Base-by-base conservation (phyloP, 1,284 basidiomycete genomes). In the Ganoderma resinaceum region DNA sequence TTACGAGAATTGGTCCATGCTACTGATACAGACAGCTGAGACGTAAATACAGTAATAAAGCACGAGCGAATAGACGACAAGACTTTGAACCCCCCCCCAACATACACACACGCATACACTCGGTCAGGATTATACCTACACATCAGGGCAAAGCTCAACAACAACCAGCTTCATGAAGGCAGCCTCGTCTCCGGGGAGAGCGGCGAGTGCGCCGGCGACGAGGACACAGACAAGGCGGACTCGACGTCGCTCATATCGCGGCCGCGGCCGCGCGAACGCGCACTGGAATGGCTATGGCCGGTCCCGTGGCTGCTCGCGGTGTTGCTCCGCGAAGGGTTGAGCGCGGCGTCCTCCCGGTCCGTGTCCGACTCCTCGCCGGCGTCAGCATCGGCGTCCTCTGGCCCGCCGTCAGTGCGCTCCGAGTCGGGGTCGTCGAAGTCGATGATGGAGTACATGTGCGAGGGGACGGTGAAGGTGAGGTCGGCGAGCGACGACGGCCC, bases 361-460 rank as follows among this genome's bases (percentile, higher is more conserved):
- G 58, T 31, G 14, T 42, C 40, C 0, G 26, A 12, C 11, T 53
- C 42, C 8, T 35, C 37, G 29, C 37, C 33, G 12, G n/a, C n/a
- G n/a, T n/a, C n/a, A n/a, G n/a, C n/a, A 18, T 49, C 46, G 9
- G 46, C 46, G 14, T 49, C 46, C 14, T 26, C 23, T 26, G n/a
- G 8, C 20, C 57, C 66, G n/a, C 62, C 65, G 40, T 66, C 49
- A 29, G 58, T 55, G 37, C 20, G 11, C 12, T 14, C 23, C 23
- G 46, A 7, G n/a, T 64, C 68, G 33, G 23, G 33, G 29, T 71
- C 70, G 33, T 73, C 64, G 65, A 63, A 61, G 57, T 61, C 49
- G 26, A 74, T 37, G 35, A 65, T 64, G 31, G 71, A 70, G 67
- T 74, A 73, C 37, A 67, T 33, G 38, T 68, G 65, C 1, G 67